These are phyloP conservation scores for Dactylellina parvicollis DNA, from an alignment of 2,329 filamentous ascomycete species.

Conservation along the genomic window DNA sequence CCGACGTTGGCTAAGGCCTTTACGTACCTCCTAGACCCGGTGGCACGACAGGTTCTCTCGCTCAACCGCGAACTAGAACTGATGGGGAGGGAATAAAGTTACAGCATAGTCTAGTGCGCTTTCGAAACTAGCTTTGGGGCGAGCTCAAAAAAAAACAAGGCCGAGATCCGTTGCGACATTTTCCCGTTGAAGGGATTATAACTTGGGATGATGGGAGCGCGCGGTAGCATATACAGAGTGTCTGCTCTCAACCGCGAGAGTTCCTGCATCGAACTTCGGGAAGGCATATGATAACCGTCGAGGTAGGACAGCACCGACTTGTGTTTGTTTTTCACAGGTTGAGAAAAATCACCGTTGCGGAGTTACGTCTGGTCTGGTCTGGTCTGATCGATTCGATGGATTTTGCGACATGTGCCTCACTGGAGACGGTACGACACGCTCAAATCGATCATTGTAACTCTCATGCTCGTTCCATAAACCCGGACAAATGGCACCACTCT, in stretches of 20 bases:
- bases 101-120: background rate
- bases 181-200: background rate
- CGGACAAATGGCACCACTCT: slow-evolving; percentile 50
- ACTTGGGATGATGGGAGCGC: background rate
- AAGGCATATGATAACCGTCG: no score
- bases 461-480: background rate
- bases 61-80: slow-evolving; percentile 2
- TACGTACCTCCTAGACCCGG: slow-evolving; percentile 23
- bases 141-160: slow-evolving; percentile 12
- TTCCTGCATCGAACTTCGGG: slow-evolving; percentile 12
- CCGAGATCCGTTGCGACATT: slow-evolving; percentile 22
- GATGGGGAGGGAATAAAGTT: slow-evolving; percentile 26
- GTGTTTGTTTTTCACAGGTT: no score
- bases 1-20: slow-evolving; percentile 6
- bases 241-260: background rate
- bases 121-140: slow-evolving; percentile 7
- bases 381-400: background rate
- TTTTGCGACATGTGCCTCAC: background rate
- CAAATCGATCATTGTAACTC: background rate
- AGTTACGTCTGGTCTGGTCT: background rate
- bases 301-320: background rate
- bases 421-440: background rate
- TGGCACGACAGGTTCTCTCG: slow-evolving; percentile 15
- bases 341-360: no score
- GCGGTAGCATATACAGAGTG: background rate